Evolutionary conservation across 345 rosid genomes (phyloP), one percentile per base, ranked within the genome.

Genomic region (Kandelia obovata): DNA sequence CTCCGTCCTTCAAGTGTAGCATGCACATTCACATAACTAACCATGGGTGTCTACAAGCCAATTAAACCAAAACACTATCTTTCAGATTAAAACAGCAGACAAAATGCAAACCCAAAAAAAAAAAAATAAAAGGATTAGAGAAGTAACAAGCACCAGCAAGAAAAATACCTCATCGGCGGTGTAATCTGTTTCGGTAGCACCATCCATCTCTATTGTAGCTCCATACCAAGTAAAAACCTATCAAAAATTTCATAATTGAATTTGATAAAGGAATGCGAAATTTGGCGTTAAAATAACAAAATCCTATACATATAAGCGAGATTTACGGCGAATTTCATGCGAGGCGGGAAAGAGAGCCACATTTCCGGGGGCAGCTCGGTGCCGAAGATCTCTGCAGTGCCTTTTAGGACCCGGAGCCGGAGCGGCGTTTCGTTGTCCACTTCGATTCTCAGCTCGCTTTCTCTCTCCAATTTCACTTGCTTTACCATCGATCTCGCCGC

Each of bases 221-320:
- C 97, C 97, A 67, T 86, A 86, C 96, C 96, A 94, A 21, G 97
- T 91, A 74, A 91, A 94, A 61, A 89, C 97, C 98, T 91, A 61
- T 66, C 58, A 2, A 53, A 53, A 53, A 47, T 37, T 64, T 53
- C 3, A 16, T 4, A 20, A 19, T 52, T 52, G 1, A n/a, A 30
- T 35, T 7, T 46, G 13, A 25, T n/a, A 28, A 25, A 60, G 20
- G 20, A 5, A 26, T 26, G 57, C 10, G 57, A 53, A 53, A 20
- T 7, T 53, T 53, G 26, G 26, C 6, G 51, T 9, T 21, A 31
- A 53, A 15, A 55, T 7, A 53, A 35, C 57, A 31, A 5, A 5
- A 39, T 37, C 1, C 56, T 28, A 63, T 8, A 53, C 28, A 28
- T 52, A 53, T 31, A 63, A 16, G 25, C 9, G 15, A 30, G 35